These are phyloP conservation scores for Neopestalotiopsis sp. DNA, from an alignment of 2,329 filamentous ascomycete genomes.

Conservation along the genomic window DNA sequence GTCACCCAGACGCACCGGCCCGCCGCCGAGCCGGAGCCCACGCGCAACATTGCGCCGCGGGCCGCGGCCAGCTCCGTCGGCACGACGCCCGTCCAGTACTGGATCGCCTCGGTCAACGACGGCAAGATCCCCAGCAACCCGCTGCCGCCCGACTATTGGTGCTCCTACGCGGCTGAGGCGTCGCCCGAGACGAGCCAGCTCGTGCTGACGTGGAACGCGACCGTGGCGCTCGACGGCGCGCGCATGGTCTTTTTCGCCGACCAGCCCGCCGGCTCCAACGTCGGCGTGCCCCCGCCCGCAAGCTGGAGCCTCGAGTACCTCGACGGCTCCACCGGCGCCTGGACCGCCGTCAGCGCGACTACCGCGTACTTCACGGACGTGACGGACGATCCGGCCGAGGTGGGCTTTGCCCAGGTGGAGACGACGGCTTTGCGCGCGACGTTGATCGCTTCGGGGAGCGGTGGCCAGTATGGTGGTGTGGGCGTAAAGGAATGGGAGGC, in stretches of 20 bases:
- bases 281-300: constrained; percentile 35
- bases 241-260: constrained; percentile 38
- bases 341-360: constrained; percentile 27
- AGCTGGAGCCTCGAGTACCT: constrained; percentile 34
- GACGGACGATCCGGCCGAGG: constrained; percentile 33
- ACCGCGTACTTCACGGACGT: constrained; percentile 31
- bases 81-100: constrained; percentile 42
- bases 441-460: constrained; percentile 29
- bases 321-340: constrained; percentile 22
- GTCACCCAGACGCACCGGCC: constrained; percentile 36
- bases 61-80: constrained; percentile 29
- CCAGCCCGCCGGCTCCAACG: constrained; percentile 32
- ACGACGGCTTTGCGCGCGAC: constrained; percentile 31
- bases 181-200: constrained; percentile 37
- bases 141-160: constrained; percentile 44
- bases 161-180: constrained; percentile 35
- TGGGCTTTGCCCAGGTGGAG: constrained; percentile 31
- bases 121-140: constrained; percentile 34
- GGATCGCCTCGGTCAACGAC: constrained; percentile 40
- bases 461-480: constrained; percentile 27
- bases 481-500: constrained; percentile 34
- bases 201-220: constrained; percentile 35
- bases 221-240: constrained; percentile 35
- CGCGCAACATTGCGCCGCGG: constrained; percentile 38
- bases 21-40: constrained; percentile 27